A percentile compares a stretch with the other conserved stretches of the same genome.
phyloP scores from a whole-genome alignment of 805 yeast genomes.

The Kodamaea fukazawae region DNA sequence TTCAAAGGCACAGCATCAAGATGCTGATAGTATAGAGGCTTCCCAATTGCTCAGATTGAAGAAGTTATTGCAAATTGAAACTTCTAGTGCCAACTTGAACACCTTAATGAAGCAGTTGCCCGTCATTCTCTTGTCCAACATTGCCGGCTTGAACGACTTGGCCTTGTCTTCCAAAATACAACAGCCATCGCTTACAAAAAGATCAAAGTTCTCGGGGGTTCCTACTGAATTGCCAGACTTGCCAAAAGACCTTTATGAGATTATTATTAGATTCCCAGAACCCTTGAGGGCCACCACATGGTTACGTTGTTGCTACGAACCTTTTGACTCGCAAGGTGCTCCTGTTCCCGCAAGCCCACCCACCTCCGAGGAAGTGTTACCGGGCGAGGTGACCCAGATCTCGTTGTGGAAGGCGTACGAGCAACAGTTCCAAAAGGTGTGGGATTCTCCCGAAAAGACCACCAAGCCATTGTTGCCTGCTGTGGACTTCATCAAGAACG shows the following conservation, averaged over 20 bases:
- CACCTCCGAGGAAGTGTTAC: slow-evolving; percentile 20
- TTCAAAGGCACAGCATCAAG: slow-evolving; percentile 50
- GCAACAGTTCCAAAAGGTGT: slow-evolving; percentile 68
- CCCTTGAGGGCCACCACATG: slow-evolving; percentile 91
- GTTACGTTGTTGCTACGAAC: slow-evolving; percentile 90
- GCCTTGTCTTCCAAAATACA: background rate
- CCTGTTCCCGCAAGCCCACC: slow-evolving; percentile 4
- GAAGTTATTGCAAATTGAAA: slow-evolving; percentile 52
- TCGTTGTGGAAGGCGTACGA: slow-evolving; percentile 96
- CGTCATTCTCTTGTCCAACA: slow-evolving; percentile 42
- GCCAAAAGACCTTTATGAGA: slow-evolving; percentile 52
- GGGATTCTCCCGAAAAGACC: slow-evolving; percentile 36
- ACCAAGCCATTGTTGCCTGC: slow-evolving; percentile 69
- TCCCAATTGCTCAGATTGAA: slow-evolving; percentile 37
- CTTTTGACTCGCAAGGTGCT: slow-evolving; percentile 31
- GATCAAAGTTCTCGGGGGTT: slow-evolving; percentile 46
- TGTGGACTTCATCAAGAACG: slow-evolving; percentile 94
- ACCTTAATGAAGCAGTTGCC: slow-evolving; percentile 62
- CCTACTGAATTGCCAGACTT: slow-evolving; percentile 67
- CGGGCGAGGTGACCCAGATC: slow-evolving; percentile 90
- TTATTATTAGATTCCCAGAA: slow-evolving; percentile 66
- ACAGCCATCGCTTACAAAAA: slow-evolving; percentile 43
- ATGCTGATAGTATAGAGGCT: slow-evolving; percentile 25
- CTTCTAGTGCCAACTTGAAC: slow-evolving; percentile 47
- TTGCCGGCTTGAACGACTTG: slow-evolving; percentile 30